These are phyloP conservation scores for Botrytis porri DNA, from an alignment of 2,329 filamentous ascomycete species.

Conservation along the genomic window DNA sequence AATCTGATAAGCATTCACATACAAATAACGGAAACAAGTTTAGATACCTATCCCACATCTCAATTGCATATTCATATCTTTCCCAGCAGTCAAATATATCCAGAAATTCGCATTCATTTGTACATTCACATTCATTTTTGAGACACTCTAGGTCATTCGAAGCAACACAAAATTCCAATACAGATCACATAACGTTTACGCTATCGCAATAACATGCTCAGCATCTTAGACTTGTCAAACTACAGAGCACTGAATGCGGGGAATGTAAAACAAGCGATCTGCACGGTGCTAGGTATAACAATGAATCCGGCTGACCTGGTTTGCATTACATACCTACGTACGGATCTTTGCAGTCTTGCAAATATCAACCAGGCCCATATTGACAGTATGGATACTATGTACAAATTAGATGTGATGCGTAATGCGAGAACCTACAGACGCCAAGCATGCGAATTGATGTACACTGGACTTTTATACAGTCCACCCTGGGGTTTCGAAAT, in stretches of 20 bases:
- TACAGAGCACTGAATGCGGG: neutral
- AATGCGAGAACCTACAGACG: conserved; percentile 30
- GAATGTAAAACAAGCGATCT: conserved; percentile 11
- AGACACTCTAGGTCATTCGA: neutral
- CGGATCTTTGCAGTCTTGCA: conserved; percentile 18
- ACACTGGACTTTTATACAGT: conserved; percentile 28
- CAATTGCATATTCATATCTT: neutral
- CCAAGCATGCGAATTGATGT: conserved; percentile 31
- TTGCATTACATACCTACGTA: conserved; percentile 24
- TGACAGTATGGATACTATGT: conserved; percentile 34
- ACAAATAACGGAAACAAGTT: neutral
- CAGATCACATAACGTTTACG: neutral
- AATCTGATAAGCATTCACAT: neutral
- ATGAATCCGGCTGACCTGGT: conserved; percentile 15
- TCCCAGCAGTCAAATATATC: neutral
- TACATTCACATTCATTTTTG: neutral
- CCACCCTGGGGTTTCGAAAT: conserved; percentile 18
- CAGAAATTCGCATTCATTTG: neutral
- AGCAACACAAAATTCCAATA: neutral
- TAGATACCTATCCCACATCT: neutral
- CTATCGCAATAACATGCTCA: neutral
- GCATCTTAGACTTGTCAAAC: neutral
- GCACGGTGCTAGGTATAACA: conserved; percentile 9
- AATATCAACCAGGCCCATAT: conserved; percentile 28
- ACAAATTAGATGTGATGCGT: conserved; percentile 31